Evolutionary conservation across 2,329 filamentous ascomycete genomes (phyloP), one percentile per base, ranked within the genome.

Genomic region (Monosporascus ibericus): DNA sequence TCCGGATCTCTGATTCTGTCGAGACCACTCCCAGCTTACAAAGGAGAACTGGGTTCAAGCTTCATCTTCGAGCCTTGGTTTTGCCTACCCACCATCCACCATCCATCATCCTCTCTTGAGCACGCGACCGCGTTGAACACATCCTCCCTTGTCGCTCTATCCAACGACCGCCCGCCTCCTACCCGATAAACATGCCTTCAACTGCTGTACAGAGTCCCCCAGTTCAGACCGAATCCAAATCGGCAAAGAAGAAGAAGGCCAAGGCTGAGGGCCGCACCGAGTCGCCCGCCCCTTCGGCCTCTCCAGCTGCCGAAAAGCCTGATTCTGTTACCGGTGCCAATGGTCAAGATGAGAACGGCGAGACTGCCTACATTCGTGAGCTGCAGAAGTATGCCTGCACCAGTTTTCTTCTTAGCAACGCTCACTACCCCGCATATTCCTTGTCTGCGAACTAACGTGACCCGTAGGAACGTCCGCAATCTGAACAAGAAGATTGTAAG

Each of bases 401-500:
- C 55, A 30, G 36, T 34, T 52, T 25, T 18, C 11, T 42, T 47
- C 6, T 37, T 39, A n/a, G 47, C 50, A 7, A 46, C 51, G 22
- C 46, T 52, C 44, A 46, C 58, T 63, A 55, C 61, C 54, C 20
- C 27, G 40, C 27, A 47, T 46, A 44, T 52, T 53, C 53, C 55
- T 40, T 49, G 49, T 30, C 22, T 22, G 36, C 27, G 18, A 9
- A 46, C 42, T 51, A 17, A 44, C 25, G 6, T 15, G 30, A 24
- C 58, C 9, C 14, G 24, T 60, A 96, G 91, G 79, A 90, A 84
- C 71, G 88, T 96, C 63, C 91, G 92, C 67, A 95, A 94, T 71
- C 76, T 94, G 65, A 88, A 85, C 77, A 97, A 96, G 82, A 96
- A 96, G 75, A 85, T 97, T 65, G 90, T 95, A 74, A 75, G 88